These are phyloP conservation scores for Podila epicladia DNA, from an alignment of 192 early-diverging fungal species.

Conservation along the genomic window DNA sequence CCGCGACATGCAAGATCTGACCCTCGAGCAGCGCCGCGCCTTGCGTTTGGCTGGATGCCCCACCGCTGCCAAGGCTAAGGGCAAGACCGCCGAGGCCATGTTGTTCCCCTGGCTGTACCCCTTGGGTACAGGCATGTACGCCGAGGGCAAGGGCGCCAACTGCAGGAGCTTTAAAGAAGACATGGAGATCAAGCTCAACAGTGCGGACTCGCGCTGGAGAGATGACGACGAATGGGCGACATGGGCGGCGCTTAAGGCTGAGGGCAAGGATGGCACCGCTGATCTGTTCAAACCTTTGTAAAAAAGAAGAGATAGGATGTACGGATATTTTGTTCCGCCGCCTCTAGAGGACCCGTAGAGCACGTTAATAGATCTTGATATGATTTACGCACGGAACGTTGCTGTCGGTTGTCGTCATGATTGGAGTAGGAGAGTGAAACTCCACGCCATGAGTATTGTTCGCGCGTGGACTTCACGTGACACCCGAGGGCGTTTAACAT, in stretches of 20 bases:
- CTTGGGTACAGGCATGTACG: conserved; percentile 32
- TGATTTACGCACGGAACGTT: too few relatives aligned
- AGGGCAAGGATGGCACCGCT: conserved; percentile 41
- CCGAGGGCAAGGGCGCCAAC: conserved; percentile 36
- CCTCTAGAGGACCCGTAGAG: too few relatives aligned
- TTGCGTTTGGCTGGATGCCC: conserved; percentile 30
- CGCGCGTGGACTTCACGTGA: too few relatives aligned
- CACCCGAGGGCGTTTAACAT: too few relatives aligned
- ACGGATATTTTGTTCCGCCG: too few relatives aligned
- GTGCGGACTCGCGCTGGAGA: conserved; percentile 39
- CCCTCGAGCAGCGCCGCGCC: conserved; percentile 21
- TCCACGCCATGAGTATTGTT: too few relatives aligned
- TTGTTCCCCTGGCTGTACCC: conserved; percentile 45
- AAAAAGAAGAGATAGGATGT: not conserved
- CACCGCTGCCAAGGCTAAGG: conserved; percentile 41
- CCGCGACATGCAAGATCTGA: conserved; percentile 28
- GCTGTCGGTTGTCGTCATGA: too few relatives aligned
- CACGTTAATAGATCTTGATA: too few relatives aligned
- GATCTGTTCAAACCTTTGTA: conserved; percentile 33
- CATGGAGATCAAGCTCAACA: conserved; percentile 51
- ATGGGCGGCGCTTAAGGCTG: conserved; percentile 36
- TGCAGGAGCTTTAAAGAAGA: conserved; percentile 37
- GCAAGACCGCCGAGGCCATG: conserved; percentile 38
- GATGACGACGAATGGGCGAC: conserved; percentile 47
- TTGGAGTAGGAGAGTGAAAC: too few relatives aligned